phyloP scores from a whole-genome alignment of 495 filamentous ascomycete genomes.

The Parathielavia hyrcaniae region DNA sequence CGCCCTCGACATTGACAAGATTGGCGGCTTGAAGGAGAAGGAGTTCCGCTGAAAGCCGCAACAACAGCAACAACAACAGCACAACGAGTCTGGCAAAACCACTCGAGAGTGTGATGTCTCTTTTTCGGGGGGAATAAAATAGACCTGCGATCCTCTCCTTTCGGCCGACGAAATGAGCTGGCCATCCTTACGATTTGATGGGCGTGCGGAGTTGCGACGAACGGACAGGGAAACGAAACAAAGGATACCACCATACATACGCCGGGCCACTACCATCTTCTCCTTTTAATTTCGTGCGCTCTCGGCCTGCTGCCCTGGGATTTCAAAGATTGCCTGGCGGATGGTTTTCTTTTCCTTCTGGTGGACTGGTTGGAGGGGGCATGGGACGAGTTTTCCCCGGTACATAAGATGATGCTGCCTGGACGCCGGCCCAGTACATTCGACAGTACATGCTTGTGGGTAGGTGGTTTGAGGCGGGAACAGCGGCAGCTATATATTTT shows the following conservation, averaged over 20 bases:
- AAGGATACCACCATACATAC: constrained; percentile 21
- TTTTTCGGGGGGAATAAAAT: background rate
- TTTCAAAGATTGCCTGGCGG: background rate
- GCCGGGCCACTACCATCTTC: constrained; percentile 17
- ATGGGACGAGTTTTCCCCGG: background rate
- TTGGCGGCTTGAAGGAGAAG: constrained; percentile 93
- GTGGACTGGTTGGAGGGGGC: constrained; percentile 8
- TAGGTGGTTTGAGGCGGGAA: background rate
- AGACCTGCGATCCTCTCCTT: background rate
- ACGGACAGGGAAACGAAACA: constrained; percentile 23
- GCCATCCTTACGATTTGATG: constrained; percentile 21
- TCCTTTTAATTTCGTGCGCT: constrained; percentile 10
- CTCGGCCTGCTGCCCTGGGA: constrained; percentile 3
- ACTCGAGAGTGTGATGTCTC: background rate
- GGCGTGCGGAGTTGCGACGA: constrained; percentile 24
- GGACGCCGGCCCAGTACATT: constrained; percentile 12
- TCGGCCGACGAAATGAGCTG: constrained; percentile 10
- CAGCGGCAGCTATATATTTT: constrained; percentile 13
- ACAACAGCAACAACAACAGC: no score
- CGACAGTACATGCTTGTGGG: background rate
- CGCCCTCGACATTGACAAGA: constrained; percentile 86
- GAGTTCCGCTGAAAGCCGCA: constrained; percentile 38
- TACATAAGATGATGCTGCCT: background rate
- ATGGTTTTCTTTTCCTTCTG: constrained; percentile 9
- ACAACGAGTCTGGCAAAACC: no score